Base-by-base conservation (phyloP, 176 grass and related monocot genomes). In the Areca catechu region DNA sequence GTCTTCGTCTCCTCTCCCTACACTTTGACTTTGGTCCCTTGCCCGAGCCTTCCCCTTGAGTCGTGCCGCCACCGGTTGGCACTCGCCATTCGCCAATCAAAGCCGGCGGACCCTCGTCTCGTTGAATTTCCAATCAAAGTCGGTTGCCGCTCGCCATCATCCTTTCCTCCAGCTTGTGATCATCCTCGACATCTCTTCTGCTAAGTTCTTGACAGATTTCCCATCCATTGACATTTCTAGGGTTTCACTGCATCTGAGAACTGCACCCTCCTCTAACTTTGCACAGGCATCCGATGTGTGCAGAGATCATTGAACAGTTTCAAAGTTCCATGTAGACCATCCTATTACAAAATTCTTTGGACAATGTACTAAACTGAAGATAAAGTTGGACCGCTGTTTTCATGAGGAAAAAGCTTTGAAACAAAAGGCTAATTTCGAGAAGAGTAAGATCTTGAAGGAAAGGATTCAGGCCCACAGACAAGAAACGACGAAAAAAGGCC, bases 331-430 rank as follows among this genome's bases (percentile, higher is more conserved):
- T 59, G 25, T 54, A 15, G 83, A 91, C 61, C 92, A 97, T 62
- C 92, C 83, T 0, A 28, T 91, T 18, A 83, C 82, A 65, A 91
- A 85, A 19, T 97, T 97, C 54, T 79, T 97, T 60, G 86, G 92
- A 5, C 69, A 97, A 82, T 97, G 86, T 75, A 97, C 83, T 28
- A 83, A 91, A 66, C 83, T 88, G 67, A 91, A 97, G 68, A 77
- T 97, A 71, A 91, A 97, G 68, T 83, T 97, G 47, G 92, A 91
- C 34, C 68, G 47, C 24, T 97, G 86, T 57, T 91, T 91, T 54
- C 65, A 78, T 43, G 71, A 90, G 66, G 92, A 97, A 80, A 97
- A 91, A 97, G 72, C 92, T 62, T 73, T 88, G 60, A 97, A 97
- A 67, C 62, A 83, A 49, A 97, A 91, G 75, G 83, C 65, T 15